A percentile compares a stretch with the other conserved stretches of the same genome.
phyloP scores from a whole-genome alignment of 495 filamentous ascomycete genomes.

The Xylaria flabelliformis region DNA sequence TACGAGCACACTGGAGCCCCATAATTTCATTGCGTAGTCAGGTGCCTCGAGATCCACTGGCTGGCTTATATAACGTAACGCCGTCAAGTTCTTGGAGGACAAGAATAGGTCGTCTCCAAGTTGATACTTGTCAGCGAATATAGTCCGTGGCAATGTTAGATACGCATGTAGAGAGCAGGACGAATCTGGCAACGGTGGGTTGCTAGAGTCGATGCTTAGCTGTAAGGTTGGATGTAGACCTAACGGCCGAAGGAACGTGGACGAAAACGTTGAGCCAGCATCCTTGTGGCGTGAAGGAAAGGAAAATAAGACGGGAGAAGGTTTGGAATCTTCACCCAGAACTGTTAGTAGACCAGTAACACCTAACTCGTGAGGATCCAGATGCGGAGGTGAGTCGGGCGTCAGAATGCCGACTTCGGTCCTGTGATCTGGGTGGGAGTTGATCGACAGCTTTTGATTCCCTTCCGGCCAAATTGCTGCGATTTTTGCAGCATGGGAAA shows the following conservation, averaged over 20 bases:
- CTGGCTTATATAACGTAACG: slow-evolving; percentile 70
- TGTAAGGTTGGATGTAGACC: slow-evolving; percentile 89
- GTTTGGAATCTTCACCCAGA: slow-evolving; percentile 73
- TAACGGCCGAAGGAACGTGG: slow-evolving; percentile 68
- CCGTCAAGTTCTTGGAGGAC: slow-evolving; percentile 73
- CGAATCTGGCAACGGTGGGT: slow-evolving; percentile 46
- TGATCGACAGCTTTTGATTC: slow-evolving; percentile 47
- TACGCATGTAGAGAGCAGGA: slow-evolving; percentile 80
- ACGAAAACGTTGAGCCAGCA: slow-evolving; percentile 52
- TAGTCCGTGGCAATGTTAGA: slow-evolving; percentile 79
- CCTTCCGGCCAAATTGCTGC: slow-evolving; percentile 65
- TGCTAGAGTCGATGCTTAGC: slow-evolving; percentile 54
- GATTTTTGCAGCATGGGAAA: slow-evolving; percentile 67
- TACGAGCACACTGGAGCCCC: slow-evolving; percentile 82
- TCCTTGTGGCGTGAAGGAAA: slow-evolving; percentile 86
- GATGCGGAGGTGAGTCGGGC: slow-evolving; percentile 62
- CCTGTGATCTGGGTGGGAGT: slow-evolving; percentile 43
- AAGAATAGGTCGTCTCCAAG: slow-evolving; percentile 76
- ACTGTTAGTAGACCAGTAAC: slow-evolving; percentile 82
- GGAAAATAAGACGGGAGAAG: slow-evolving; percentile 78
- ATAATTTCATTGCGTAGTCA: slow-evolving; percentile 74
- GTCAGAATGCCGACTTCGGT: slow-evolving; percentile 87
- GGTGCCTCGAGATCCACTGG: slow-evolving; percentile 94
- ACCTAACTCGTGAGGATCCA: slow-evolving; percentile 73
- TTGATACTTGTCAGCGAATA: slow-evolving; percentile 91